Conservation (phyloP, 306 rosid genomes). For the Dalbergia cultrata region DNA sequence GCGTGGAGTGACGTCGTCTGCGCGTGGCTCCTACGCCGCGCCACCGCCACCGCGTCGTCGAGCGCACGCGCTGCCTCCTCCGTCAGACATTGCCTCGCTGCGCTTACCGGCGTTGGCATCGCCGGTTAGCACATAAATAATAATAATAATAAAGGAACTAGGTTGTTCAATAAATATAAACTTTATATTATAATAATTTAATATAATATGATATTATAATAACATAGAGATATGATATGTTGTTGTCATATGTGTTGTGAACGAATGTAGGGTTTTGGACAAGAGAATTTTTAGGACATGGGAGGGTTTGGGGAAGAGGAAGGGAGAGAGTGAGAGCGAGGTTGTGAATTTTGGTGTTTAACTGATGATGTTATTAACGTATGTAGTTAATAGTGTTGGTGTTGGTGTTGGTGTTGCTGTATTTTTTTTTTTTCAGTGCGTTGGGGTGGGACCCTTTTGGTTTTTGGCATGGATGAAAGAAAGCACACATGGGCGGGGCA, state of each 20-base stretch:
- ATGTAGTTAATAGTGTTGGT: neutral
- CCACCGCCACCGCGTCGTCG: constrained; percentile 84
- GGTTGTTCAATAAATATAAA: neutral
- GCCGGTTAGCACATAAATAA: constrained; percentile 79
- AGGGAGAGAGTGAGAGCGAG: neutral
- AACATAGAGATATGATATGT: neutral
- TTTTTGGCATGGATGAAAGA: neutral
- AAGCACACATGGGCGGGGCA: neutral
- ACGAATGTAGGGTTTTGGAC: neutral
- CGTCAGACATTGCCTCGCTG: constrained; percentile 92
- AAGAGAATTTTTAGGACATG: too few relatives aligned
- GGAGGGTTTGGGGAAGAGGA: neutral
- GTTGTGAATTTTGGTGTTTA: neutral
- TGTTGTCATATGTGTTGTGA: neutral
- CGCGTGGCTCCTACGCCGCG: constrained; percentile 82
- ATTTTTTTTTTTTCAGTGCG: neutral
- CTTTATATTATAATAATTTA: neutral
- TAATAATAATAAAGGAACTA: neutral
- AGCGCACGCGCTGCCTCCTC: constrained; percentile 90
- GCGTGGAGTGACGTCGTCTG: constrained; percentile 95
- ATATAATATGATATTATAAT: neutral
- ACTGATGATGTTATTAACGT: neutral
- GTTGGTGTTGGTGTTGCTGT: neutral
- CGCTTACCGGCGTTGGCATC: constrained; percentile 99
- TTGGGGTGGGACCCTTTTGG: neutral